A percentile compares a stretch with the other conserved stretches of the same genome.
phyloP scores from a whole-genome alignment of 768 basidiomycete genomes.

The Panaeolus cyanescens region DNA sequence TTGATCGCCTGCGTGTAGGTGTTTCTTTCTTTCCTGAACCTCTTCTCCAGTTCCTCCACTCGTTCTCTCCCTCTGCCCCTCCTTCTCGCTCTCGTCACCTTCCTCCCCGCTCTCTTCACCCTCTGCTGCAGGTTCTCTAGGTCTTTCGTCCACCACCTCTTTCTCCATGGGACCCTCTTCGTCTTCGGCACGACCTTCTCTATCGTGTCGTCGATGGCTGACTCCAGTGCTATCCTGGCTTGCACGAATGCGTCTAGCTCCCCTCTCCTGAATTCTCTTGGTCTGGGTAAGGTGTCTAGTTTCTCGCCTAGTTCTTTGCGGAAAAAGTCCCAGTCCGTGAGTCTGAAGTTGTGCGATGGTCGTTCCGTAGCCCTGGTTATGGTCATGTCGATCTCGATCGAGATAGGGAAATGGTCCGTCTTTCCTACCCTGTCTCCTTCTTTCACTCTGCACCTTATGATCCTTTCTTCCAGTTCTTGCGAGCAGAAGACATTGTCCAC shows the following conservation, averaged over 20 bases:
- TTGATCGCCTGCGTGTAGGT: conserved; percentile 14
- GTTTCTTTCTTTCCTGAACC: conserved; percentile 14
- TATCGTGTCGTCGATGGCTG: too few species aligned
- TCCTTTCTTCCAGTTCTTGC: conserved; percentile 5
- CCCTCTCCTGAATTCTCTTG: background rate
- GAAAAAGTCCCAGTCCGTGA: conserved; percentile 29
- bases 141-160: conserved; percentile 19
- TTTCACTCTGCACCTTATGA: conserved; percentile 26
- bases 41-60: conserved; percentile 13
- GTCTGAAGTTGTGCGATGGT: background rate
- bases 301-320: conserved; percentile 13
- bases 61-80: background rate
- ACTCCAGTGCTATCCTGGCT: background rate
- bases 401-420: conserved; percentile 42
- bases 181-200: conserved; percentile 6
- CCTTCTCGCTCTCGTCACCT: conserved; percentile 10
- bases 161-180: conserved; percentile 12
- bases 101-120: conserved; percentile 11
- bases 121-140: too few species aligned
- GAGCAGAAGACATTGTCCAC: conserved; percentile 42
- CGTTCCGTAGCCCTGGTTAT: background rate
- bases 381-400: conserved; percentile 22
- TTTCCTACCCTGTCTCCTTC: conserved; percentile 10
- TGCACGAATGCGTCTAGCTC: background rate
- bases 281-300: background rate